Evolutionary conservation across 2,329 filamentous ascomycete genomes (phyloP), one percentile per base, ranked within the genome.

Genomic region (Alternaria brassicae): DNA sequence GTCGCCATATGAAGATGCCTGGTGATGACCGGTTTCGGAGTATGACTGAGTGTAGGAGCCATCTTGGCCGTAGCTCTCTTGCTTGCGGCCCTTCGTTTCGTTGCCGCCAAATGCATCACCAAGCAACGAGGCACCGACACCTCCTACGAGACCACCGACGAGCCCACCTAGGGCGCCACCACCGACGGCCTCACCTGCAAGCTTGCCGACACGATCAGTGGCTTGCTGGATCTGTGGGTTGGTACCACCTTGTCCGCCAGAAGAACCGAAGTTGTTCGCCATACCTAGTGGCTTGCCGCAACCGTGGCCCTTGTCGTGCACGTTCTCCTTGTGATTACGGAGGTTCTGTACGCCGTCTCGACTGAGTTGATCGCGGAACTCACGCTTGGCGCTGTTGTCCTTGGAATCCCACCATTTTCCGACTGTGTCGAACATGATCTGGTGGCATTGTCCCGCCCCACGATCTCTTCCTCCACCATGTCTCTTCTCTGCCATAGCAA

Each of bases 261-360:
- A 58, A 65, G 71, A 53, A 23, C 69, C 70, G 23, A 77, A 72
- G 61, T 74, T 85, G 78, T 91, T 93, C 63, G 88, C 87, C 86
- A 96, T 91, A 64, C 88, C 86, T 10, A 97, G 82, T 15, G 88
- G 87, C 78, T 93, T 93, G 60, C 91, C 88, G 72, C 92, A 96
- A 51, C 92, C 92, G 74, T 97, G 92, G 6, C 93, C 93, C 52
- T 86, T 89, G 77, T 97, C 93, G 15, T 92, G 80, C 10, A 94
- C 89, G 27, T 91, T 92, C 69, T 92, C 88, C 78, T 92, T 94
- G 80, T 97, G 93, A 78, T 97, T 97, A 61, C 89, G 84, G 15
- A 91, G 91, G 45, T 86, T 83, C 75, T 88, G 77, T 49, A 97
- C 92, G 58, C 94, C 93, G 0, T 90, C 83, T 17, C 92, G 88